Base-by-base conservation (phyloP, 345 rosid species). In the Eucalyptus cladocalyx region DNA sequence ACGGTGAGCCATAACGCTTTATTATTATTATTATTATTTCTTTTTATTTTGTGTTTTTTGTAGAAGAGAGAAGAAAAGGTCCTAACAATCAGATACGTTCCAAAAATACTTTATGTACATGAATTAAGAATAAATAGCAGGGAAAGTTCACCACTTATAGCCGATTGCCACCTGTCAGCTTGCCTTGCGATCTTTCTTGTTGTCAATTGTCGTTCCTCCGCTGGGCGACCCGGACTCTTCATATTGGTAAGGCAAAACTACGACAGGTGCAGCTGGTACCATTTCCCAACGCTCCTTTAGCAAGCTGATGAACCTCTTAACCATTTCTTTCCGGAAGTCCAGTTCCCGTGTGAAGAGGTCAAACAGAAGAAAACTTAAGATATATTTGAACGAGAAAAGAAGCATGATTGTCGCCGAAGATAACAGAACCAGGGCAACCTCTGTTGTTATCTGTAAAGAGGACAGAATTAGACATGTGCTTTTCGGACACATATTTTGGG, bases 311-410 rank as follows among this genome's bases (percentile, higher is more conserved):
- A 97, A 95, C 91, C 88, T 95, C 87, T 88, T 92, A 47, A 95
- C 99, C 98, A 93, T 97, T 90, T 94, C 95, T 91, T 92, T 94
- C 85, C 99, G 95, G 92, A 96, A 94, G 89, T 97, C 94, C 4
- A 97, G 97, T 94, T 97, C 98, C 89, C 95, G 94, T 13, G 99
- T 97, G 92, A 97, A 97, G 83, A 93, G 90, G 92, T 97, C 99
- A 40, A 91, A 93, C 50, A 97, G 89, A 90, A 96, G 91, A 91
- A 93, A 95, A 18, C 97, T 93, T 23, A 94, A 91, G 86, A 97
- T 92, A 86, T 94, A 97, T 93, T 97, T 97, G 97, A 97, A 97
- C 65, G 99, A 97, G 80, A 97, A 91, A 65, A 93, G 80, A 43
- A 97, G 93, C 67, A 97, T 93, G 91, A 94, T 89, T 45, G 92